Evolutionary conservation across 129 eudicot genomes (phyloP), one percentile per base, ranked within the genome.

Genomic region (Dittrichia graveolens): DNA sequence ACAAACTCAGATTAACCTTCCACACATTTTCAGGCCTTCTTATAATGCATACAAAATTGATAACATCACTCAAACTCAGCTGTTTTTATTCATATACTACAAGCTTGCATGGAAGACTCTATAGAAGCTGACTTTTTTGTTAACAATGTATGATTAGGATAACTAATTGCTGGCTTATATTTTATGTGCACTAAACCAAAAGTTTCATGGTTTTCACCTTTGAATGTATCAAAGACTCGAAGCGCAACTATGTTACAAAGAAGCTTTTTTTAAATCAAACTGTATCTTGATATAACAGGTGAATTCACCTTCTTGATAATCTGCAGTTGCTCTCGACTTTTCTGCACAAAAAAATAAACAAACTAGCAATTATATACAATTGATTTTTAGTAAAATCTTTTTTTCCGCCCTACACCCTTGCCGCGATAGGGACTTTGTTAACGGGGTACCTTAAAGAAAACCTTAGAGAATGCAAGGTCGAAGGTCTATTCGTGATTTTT

Each of bases 251-350:
- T 46, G 40, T 56, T 65, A 64, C 77, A 77, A 69, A 58, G 14
- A 61, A 68, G 46, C 53, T 56, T 75, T 9, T 7, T 73, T 61
- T 68, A 60, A 41, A 62, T 60, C 81, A 58, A 69, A 40, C 67
- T 69, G 79, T 31, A 85, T 63, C 74, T 75, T 70, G 79, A 9
- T 39, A 65, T 67, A 49, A 40, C 57, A 77, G 56, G 72, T 57
- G 74, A 71, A 48, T 81, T 71, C 82, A 82, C 77, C 86, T 75
- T 70, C 86, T 71, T 54, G 66, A 65, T 73, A 60, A 64, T 74
- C 83, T 76, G 75, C 65, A 52, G 75, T 73, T 61, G 76, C 78
- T 76, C 81, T 78, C 47, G 49, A 69, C 57, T 38, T 38, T 69
- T 78, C 86, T 78, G 86, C 89, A 85, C 24, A 64, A 61, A 65